A percentile compares a stretch with the other conserved stretches of the same genome.
phyloP scores from a whole-genome alignment of 2,329 filamentous ascomycete species.

The Rutstroemia sp. region DNA sequence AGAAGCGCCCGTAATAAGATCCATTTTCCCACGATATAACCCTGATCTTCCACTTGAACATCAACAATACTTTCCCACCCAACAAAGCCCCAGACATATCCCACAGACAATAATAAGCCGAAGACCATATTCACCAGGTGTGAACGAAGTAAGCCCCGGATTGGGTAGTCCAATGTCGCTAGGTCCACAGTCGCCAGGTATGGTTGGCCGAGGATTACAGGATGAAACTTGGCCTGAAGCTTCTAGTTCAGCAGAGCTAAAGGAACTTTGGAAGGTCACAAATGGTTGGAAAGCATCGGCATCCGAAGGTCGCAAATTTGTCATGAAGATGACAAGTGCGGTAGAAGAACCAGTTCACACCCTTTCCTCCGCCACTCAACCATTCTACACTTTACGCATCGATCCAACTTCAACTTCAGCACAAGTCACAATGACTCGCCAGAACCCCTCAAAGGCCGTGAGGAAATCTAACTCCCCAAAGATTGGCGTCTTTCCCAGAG shows the following conservation, averaged over 20 bases:
- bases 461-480: conserved; percentile 18
- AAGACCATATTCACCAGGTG: conserved; percentile 45
- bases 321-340: conserved; percentile 48
- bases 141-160: conserved; percentile 23
- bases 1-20: conserved; percentile 47
- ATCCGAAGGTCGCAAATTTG: conserved; percentile 52
- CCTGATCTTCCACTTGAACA: conserved; percentile 56
- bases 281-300: conserved; percentile 61
- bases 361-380: conserved; percentile 52
- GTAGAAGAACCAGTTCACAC: conserved; percentile 59
- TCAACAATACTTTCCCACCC: conserved; percentile 64
- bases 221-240: conserved; percentile 26
- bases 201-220: conserved; percentile 23
- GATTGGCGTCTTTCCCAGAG: conserved; percentile 17
- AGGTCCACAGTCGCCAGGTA: conserved; percentile 20
- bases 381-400: conserved; percentile 60
- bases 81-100: conserved; percentile 55
- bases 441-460: conserved; percentile 50
- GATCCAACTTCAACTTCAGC: conserved; percentile 58
- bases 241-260: conserved; percentile 48
- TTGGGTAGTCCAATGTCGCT: conserved; percentile 24
- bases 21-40: conserved; percentile 72
- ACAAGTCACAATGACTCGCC: conserved; percentile 49
- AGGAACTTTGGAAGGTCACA: conserved; percentile 59
- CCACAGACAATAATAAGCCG: conserved; percentile 59